These are phyloP conservation scores for Yamadazyma conglobata DNA, from an alignment of 1,139 yeast genomes.

Conservation along the genomic window DNA sequence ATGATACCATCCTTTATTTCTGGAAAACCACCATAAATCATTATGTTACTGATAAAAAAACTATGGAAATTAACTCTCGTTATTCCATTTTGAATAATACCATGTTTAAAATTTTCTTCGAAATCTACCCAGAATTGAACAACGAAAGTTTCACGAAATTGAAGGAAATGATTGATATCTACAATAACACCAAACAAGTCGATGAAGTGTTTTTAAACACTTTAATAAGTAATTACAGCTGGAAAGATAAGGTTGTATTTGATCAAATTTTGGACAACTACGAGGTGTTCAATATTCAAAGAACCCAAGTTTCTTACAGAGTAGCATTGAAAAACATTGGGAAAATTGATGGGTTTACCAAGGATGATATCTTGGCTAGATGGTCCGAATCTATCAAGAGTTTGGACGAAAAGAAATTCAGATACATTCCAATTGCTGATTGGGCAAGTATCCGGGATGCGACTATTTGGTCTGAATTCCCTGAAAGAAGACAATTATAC, in stretches of 20 bases:
- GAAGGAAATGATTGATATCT: constrained; percentile 54
- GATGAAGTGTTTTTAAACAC: constrained; percentile 82
- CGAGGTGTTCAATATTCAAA: constrained; percentile 52
- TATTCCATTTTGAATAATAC: constrained; percentile 67
- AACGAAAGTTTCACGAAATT: constrained; percentile 57
- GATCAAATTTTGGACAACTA: constrained; percentile 64
- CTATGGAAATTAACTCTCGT: constrained; percentile 44
- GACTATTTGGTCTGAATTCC: constrained; percentile 48
- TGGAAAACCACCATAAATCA: constrained; percentile 64
- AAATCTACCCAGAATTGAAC: constrained; percentile 51
- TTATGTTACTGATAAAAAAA: constrained; percentile 42
- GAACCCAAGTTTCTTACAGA: constrained; percentile 72
- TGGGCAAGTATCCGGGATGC: constrained; percentile 86
- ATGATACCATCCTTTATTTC: constrained; percentile 55
- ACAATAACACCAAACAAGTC: constrained; percentile 53
- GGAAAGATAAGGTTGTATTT: constrained; percentile 67
- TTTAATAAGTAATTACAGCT: constrained; percentile 62
- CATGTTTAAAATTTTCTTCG: constrained; percentile 66
- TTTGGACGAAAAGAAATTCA: constrained; percentile 53
- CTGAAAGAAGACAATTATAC: constrained; percentile 54
- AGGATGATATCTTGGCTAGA: constrained; percentile 50
- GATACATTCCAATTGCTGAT: constrained; percentile 75
- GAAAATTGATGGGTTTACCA: constrained; percentile 49
- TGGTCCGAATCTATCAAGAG: constrained; percentile 59
- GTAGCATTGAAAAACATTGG: constrained; percentile 76